Evolutionary conservation across 768 basidiomycete species (phyloP).

Genomic region (Tylopilus felleus): DNA sequence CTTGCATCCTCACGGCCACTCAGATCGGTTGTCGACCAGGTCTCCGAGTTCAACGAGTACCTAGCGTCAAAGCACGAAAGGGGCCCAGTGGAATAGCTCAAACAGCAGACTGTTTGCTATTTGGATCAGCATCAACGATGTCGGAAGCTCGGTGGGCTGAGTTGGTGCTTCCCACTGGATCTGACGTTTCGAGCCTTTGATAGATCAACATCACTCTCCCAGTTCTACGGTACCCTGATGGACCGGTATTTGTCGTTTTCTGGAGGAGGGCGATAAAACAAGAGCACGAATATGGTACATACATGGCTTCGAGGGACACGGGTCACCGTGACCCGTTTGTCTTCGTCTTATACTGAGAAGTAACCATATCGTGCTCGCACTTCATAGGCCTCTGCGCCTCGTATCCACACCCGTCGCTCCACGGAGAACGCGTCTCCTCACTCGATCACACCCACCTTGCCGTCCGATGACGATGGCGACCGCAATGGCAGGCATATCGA

Average conservation of each 20-base stretch:
- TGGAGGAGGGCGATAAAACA: too few relatives aligned
- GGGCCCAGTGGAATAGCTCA: too few relatives aligned
- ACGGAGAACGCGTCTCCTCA: conserved; percentile 5
- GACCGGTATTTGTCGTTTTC: too few relatives aligned
- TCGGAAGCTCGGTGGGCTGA: conserved; percentile 28
- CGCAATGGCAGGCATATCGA: conserved; percentile 2
- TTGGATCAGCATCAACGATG: conserved; percentile 59
- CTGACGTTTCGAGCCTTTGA: not conserved
- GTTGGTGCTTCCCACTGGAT: not conserved
- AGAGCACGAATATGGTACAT: too few relatives aligned
- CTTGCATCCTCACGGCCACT: too few relatives aligned
- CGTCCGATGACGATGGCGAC: conserved; percentile 11
- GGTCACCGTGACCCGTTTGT: too few relatives aligned
- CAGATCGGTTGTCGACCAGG: too few relatives aligned
- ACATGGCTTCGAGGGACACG: too few relatives aligned
- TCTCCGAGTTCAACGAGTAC: too few relatives aligned
- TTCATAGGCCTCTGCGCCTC: conserved; percentile 31
- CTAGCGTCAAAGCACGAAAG: too few relatives aligned
- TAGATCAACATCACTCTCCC: conserved; percentile 23
- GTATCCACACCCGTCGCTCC: not conserved
- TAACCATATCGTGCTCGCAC: conserved; percentile 8
- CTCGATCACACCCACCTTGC: not conserved
- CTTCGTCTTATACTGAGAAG: too few relatives aligned
- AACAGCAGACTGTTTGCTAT: too few relatives aligned
- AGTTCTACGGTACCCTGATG: conserved; percentile 22